These are phyloP conservation scores for Beauveria brongniartii DNA, from an alignment of 2,329 filamentous ascomycete species.

Conservation along the genomic window DNA sequence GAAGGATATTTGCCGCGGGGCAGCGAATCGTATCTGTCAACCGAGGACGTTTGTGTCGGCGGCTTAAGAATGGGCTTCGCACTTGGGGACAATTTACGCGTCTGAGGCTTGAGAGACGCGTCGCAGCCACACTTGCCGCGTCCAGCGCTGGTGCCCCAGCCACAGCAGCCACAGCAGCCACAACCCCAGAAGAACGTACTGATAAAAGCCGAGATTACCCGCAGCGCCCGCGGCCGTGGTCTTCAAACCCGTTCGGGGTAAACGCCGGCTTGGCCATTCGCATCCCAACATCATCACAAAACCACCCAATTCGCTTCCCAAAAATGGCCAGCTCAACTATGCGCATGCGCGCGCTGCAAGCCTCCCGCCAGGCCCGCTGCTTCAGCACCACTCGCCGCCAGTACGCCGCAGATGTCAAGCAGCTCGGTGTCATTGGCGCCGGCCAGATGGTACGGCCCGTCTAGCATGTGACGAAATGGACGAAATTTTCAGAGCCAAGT, in stretches of 20 bases:
- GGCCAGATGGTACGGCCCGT: conserved; percentile 75
- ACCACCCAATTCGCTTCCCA: conserved; percentile 10
- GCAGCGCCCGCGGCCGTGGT: conserved; percentile 16
- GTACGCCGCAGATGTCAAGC: conserved; percentile 67
- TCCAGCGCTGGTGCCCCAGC: no score
- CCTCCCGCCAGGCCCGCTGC: conserved; percentile 37
- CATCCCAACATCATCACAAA: conserved; percentile 9
- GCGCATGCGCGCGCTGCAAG: conserved; percentile 28
- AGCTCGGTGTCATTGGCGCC: conserved; percentile 83
- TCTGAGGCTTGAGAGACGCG: conserved; percentile 2
- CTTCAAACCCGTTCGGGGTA: neutral
- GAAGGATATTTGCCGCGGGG: neutral
- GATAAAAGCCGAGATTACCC: conserved; percentile 36
- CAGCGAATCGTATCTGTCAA: neutral
- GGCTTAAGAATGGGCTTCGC: neutral
- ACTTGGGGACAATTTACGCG: conserved; percentile 15
- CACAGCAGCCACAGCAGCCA: neutral
- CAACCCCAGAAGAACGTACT: neutral
- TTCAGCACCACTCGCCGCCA: conserved; percentile 63
- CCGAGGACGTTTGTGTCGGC: neutral
- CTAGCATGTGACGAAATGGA: conserved; percentile 28
- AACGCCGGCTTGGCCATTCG: neutral
- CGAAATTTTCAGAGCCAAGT: conserved; percentile 11
- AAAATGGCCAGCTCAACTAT: conserved; percentile 34
- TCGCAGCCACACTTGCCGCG: neutral